Conservation (phyloP, 768 basidiomycete species). For the Lactifluus piperatus region DNA sequence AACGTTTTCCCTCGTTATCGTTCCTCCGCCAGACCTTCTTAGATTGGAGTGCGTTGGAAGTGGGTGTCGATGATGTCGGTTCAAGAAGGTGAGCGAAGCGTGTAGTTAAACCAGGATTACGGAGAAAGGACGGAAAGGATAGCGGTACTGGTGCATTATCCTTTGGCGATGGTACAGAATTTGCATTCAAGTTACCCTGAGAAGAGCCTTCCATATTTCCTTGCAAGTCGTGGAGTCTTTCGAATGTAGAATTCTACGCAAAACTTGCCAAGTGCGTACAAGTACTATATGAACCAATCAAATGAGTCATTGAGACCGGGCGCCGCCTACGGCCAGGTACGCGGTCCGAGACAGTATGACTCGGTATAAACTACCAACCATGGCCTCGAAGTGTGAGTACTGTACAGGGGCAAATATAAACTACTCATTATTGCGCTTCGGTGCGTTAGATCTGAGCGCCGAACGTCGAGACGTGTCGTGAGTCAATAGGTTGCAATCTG, state of each 20-base stretch:
- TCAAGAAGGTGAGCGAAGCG: constrained; percentile 44
- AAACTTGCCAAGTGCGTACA: background rate
- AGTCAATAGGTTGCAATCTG: background rate
- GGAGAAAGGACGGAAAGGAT: constrained; percentile 65
- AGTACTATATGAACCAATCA: background rate
- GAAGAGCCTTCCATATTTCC: background rate
- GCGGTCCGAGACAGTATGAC: background rate
- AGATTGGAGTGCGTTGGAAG: constrained; percentile 1
- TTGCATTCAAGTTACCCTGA: background rate
- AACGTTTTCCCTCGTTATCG: constrained; percentile 71
- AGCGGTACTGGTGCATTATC: constrained; percentile 38
- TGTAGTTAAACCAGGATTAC: constrained; percentile 44
- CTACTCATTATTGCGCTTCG: background rate
- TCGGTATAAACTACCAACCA: background rate
- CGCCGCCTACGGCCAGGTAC: background rate
- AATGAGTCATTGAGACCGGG: no score
- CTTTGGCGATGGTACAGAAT: background rate
- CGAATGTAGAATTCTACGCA: background rate
- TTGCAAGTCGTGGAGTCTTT: background rate
- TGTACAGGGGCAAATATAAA: background rate
- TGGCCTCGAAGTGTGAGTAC: background rate
- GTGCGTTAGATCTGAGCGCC: background rate
- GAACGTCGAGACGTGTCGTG: background rate
- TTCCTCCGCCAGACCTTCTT: constrained; percentile 41
- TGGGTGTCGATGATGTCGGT: background rate